Base-by-base conservation (phyloP, 495 filamentous ascomycete species). In the Xylaria palmicola region DNA sequence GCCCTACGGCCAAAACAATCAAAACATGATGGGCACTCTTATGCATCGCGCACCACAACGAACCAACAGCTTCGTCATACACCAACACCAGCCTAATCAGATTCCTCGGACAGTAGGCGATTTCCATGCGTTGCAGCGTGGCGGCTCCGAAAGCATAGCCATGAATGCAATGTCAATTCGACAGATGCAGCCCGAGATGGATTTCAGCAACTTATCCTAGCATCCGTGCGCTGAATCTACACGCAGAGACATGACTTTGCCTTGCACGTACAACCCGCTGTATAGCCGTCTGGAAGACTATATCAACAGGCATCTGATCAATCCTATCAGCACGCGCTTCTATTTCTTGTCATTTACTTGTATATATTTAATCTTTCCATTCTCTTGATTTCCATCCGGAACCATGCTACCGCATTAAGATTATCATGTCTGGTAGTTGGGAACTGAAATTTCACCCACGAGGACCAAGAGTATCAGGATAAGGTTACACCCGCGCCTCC, bases 101-200 rank as follows among this genome's bases (percentile, higher is more conserved):
- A 69, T 71, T 60, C 69, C 69, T 10, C 62, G 76, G 52, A 79
- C 78, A 0, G 75, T 81, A 17, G 76, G 75, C 12, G 78, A 79
- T 37, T 81, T 79, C 59, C 78, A 81, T 9, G 74, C 77, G 1
- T 56, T 81, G 7, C 76, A 79, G 43, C 65, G 78, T 53, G 69
- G 71, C 34, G 77, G 77, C 53, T 70, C 77, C 0, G 78, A 79
- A 47, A 73, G 69, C 43, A 68, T 67, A 1, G 27, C 70, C 0
- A 77, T 79, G 73, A 68, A 68, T 41, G 34, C 73, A 8, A 43
- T 80, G 2, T 71, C 74, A 17, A 53, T 71, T 9, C 57, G 62
- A 45, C 69, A 71, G 20, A 62, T 69, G 49, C 66, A 67, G n/a
- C 56, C 69, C 17, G 69, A 71, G 45, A 55, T 71, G 43, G 70